These are phyloP conservation scores for Backusella westeae DNA, from an alignment of 192 early-diverging fungal genomes.

Conservation along the genomic window DNA sequence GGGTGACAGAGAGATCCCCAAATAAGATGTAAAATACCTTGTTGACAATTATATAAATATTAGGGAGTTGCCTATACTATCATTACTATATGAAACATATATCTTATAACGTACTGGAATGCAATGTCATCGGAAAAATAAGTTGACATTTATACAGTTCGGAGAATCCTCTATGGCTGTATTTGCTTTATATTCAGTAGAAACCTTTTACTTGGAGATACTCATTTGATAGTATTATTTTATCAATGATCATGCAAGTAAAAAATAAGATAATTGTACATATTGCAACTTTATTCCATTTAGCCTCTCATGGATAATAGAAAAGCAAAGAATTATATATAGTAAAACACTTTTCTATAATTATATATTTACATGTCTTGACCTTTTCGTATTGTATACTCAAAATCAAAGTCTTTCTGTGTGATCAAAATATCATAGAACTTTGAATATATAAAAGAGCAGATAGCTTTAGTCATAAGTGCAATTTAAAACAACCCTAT, in stretches of 20 bases:
- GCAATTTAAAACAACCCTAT: not conserved
- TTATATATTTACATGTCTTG: too few species aligned
- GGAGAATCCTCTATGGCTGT: not conserved
- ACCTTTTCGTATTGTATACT: too few species aligned
- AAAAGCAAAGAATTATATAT: not conserved
- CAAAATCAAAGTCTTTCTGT: too few species aligned
- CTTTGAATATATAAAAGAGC: not conserved
- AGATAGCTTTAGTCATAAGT: not conserved
- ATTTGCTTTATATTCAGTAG: not conserved
- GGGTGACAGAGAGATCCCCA: not conserved
- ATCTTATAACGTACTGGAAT: not conserved
- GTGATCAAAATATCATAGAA: not conserved
- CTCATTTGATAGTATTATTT: not conserved
- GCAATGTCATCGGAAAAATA: not conserved
- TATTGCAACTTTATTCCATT: not conserved
- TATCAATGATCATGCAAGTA: not conserved
- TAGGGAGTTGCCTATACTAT: conserved; percentile 2
- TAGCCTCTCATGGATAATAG: not conserved
- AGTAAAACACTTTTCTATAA: not conserved
- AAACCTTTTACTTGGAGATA: not conserved
- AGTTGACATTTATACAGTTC: not conserved
- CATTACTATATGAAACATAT: not conserved
- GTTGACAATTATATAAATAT: conserved; percentile 5
- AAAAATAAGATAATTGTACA: not conserved
- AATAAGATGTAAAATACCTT: not conserved